Base-by-base conservation (phyloP, 306 rosid species). In the Carpinus viminea region DNA sequence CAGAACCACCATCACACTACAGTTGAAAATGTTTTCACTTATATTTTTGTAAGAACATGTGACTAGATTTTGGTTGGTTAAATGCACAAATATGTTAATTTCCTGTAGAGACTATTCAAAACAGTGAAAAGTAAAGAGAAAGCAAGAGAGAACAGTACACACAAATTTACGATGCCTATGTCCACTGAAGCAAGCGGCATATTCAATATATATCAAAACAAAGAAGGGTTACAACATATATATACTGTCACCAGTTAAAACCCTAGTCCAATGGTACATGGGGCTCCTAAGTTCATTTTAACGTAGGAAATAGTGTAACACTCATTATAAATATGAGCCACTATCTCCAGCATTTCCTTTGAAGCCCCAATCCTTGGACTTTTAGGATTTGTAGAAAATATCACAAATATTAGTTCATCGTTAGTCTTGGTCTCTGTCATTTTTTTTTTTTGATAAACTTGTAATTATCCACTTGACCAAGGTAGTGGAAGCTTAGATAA, bases 31-130 rank as follows among this genome's bases (percentile, higher is more conserved):
- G 31, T 8, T 24, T 24, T 4, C 34, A 9, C n/a, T 8, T 8
- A 55, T 55, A 20, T 21, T 34, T 36, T 61, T 36, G 46, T 36
- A 64, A 64, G 46, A 36, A 36, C n/a, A 64, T 36, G 12, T 17
- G 13, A 21, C 72, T 38, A 68, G 50, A 68, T 68, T 43, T 48
- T 68, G 72, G 28, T 41, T 68, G 72, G 31, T 68, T n/a, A 8
- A 68, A 41, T 66, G 72, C 16, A 41, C 2, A 38, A n/a, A 41
- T 41, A 9, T 68, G 13, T 62, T 62, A 6, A 31, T 62, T 28
- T 62, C 13, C 69, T 62, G 8, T 41, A 4, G 45, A 41, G 5
- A 41, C 45, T 41, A 41, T 41, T 41, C 45, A 41, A 41, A 41
- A 41, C 45, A 6, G 45, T 41, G 45, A 5, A 41, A 41, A 41